Percentiles rank a stretch among this genome's conserved stretches.
phyloP scores from a whole-genome alignment of 2,329 filamentous ascomycete species.

The Botrytis cinerea region DNA sequence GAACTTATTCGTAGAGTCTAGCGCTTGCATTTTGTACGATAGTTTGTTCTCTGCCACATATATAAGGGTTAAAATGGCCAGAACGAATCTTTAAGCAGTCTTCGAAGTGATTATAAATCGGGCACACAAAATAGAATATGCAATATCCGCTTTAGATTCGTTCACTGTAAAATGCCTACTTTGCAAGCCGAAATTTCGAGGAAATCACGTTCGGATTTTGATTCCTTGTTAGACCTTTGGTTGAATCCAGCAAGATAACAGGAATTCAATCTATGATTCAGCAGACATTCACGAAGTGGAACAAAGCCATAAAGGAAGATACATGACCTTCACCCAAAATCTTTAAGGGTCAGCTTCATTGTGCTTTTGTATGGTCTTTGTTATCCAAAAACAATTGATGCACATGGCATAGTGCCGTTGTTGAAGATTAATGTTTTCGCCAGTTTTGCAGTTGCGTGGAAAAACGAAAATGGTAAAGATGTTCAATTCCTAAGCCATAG shows the following conservation, averaged over 20 bases:
- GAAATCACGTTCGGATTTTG: not conserved
- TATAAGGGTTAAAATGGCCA: not conserved
- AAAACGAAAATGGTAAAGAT: not conserved
- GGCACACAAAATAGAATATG: not conserved
- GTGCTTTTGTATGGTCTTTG: not conserved
- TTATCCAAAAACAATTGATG: conserved; percentile 1
- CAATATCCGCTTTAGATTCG: not conserved
- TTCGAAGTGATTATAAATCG: not conserved
- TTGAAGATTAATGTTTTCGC: not conserved
- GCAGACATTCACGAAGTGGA: not conserved
- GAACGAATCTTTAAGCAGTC: not conserved
- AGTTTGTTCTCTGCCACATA: not conserved
- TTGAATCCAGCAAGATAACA: not conserved
- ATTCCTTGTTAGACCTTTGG: not conserved
- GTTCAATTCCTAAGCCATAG: not conserved
- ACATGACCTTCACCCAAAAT: not conserved
- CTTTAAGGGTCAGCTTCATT: not conserved
- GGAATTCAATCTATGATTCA: not conserved
- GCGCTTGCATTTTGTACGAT: not conserved
- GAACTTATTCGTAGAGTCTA: not conserved
- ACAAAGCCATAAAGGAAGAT: not conserved
- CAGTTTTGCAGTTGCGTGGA: not conserved
- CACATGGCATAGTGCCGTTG: conserved; percentile 6
- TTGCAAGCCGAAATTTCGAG: not conserved
- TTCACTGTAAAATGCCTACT: not conserved